phyloP scores from a whole-genome alignment of 108 stramenopile species.

The Stephanodiscus triporus region DNA sequence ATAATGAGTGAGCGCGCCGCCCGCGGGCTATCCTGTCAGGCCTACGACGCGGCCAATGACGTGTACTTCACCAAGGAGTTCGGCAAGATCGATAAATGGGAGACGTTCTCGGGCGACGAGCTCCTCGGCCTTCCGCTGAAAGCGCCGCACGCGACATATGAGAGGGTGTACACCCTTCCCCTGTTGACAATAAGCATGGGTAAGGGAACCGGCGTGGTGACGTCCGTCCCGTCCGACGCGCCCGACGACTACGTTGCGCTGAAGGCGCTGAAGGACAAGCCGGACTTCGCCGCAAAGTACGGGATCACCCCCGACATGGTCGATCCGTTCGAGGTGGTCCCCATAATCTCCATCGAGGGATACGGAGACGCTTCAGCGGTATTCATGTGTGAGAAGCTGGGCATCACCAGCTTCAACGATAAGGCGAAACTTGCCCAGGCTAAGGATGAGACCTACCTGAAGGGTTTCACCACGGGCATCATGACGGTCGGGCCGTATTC shows the following conservation, averaged over 20 bases:
- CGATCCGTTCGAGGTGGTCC: slow-evolving; percentile 90
- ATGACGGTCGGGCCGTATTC: slow-evolving; percentile 91
- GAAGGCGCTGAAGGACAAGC: slow-evolving; percentile 93
- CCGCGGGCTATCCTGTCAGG: slow-evolving; percentile 92
- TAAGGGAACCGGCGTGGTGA: slow-evolving; percentile 99
- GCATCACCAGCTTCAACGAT: slow-evolving; percentile 94
- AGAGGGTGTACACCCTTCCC: slow-evolving; percentile 95
- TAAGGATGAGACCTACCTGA: slow-evolving; percentile 95
- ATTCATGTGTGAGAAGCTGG: slow-evolving; percentile 94
- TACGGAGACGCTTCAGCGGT: slow-evolving; percentile 93
- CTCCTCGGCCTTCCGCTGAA: slow-evolving; percentile 92
- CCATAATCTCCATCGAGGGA: slow-evolving; percentile 98
- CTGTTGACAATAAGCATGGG: slow-evolving; percentile 96
- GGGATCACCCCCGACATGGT: slow-evolving; percentile 95
- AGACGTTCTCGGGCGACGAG: slow-evolving; percentile 88
- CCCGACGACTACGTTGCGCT: slow-evolving; percentile 98
- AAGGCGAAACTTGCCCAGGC: slow-evolving; percentile 93
- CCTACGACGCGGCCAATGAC: slow-evolving; percentile 61
- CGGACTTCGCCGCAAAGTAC: slow-evolving; percentile 95
- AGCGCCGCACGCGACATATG: slow-evolving; percentile 94
- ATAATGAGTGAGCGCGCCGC: slow-evolving; percentile 93
- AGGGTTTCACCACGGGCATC: slow-evolving; percentile 96
- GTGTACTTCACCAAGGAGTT: slow-evolving; percentile 82
- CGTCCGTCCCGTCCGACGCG: slow-evolving; percentile 98
- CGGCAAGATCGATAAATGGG: slow-evolving; percentile 80